Conservation (phyloP, 2,329 filamentous ascomycete genomes). For the Dactylella cylindrospora region DNA sequence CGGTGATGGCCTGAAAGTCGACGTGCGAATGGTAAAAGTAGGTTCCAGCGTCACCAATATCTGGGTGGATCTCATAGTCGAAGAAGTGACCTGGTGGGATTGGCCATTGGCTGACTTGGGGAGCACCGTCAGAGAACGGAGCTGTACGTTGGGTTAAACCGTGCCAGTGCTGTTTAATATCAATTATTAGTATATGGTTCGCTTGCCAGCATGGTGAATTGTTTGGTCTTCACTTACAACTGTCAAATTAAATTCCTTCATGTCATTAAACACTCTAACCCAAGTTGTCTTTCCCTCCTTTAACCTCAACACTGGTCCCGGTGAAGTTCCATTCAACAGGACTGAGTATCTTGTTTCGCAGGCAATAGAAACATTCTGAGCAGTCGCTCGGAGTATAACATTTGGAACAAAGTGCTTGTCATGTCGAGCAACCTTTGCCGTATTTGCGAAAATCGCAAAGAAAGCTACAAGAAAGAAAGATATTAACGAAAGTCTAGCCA, state of each 20-base stretch:
- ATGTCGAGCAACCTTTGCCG: constrained; percentile 46
- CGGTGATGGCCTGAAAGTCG: constrained; percentile 63
- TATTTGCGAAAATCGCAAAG: constrained; percentile 14
- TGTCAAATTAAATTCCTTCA: constrained; percentile 60
- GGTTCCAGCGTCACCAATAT: constrained; percentile 60
- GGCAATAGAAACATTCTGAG: constrained; percentile 54
- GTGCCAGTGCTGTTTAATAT: constrained; percentile 63
- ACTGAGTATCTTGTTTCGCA: constrained; percentile 57
- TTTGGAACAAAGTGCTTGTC: constrained; percentile 53
- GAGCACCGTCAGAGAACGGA: constrained; percentile 66
- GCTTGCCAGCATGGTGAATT: background rate
- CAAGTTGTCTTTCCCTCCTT: constrained; percentile 56
- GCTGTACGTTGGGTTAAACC: constrained; percentile 63
- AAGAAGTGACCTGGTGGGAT: constrained; percentile 65
- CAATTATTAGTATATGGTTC: background rate
- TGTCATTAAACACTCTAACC: constrained; percentile 64
- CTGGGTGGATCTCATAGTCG: constrained; percentile 65
- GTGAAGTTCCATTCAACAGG: constrained; percentile 59
- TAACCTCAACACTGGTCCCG: constrained; percentile 58
- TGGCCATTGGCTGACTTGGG: constrained; percentile 65
- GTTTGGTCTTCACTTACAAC: constrained; percentile 54
- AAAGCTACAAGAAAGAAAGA: constrained; percentile 15
- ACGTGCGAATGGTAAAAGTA: constrained; percentile 72
- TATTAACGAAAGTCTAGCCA: constrained; percentile 13
- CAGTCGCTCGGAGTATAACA: constrained; percentile 56